These are phyloP conservation scores for Lactarius trivialis DNA, from an alignment of 768 basidiomycete genomes.

Conservation along the genomic window DNA sequence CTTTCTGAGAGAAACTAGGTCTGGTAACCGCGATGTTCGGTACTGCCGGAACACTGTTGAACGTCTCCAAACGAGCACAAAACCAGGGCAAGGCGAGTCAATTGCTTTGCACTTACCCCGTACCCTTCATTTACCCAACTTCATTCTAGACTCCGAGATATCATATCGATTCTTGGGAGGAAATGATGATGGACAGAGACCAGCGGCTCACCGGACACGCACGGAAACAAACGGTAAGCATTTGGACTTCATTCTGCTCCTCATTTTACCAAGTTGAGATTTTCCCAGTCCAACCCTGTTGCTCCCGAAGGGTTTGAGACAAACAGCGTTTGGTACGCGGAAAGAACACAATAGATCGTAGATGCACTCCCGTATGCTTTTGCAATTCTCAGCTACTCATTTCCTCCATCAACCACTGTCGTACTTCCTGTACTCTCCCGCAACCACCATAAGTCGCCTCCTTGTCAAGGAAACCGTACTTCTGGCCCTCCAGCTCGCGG, in stretches of 20 bases:
- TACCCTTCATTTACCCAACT: slow-evolving; percentile 6
- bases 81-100: slow-evolving; percentile 81
- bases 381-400: slow-evolving; percentile 27
- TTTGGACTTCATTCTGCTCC: neutral
- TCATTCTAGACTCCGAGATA: slow-evolving; percentile 68
- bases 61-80: slow-evolving; percentile 67
- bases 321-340: slow-evolving; percentile 66
- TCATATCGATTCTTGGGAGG: slow-evolving; percentile 83
- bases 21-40: slow-evolving; percentile 86
- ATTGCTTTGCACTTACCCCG: neutral
- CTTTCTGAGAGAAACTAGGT: slow-evolving; percentile 38
- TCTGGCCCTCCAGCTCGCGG: slow-evolving; percentile 30
- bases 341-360: slow-evolving; percentile 23
- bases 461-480: slow-evolving; percentile 36
- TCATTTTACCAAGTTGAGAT: neutral
- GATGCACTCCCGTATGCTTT: neutral
- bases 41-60: slow-evolving; percentile 82
- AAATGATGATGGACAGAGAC: slow-evolving; percentile 95
- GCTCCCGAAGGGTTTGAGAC: slow-evolving; percentile 68
- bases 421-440: slow-evolving; percentile 25
- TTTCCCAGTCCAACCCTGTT: slow-evolving; percentile 51
- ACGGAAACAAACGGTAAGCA: slow-evolving; percentile 79
- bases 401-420: slow-evolving; percentile 29
- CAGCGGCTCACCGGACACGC: slow-evolving; percentile 76
- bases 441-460: slow-evolving; percentile 9